Base-by-base conservation (phyloP, 495 filamentous ascomycete species). In the Lentithecium fluviatile region DNA sequence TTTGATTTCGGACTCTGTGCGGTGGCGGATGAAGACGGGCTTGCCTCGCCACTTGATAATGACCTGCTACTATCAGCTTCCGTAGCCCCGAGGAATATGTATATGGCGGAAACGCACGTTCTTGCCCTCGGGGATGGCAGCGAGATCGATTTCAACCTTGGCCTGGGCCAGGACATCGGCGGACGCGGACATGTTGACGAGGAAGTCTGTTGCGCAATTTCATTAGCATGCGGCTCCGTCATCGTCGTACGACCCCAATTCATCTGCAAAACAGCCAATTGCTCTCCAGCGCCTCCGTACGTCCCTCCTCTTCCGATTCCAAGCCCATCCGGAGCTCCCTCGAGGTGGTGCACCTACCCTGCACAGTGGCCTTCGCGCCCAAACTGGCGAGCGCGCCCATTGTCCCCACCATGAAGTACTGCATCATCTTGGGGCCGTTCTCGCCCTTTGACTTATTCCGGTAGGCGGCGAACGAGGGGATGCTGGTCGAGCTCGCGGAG, bases 41-140 rank as follows among this genome's bases (percentile, higher is more conserved):
- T 99, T 99, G 73, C 95, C 95, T 79, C 95, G 88, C 95, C 95
- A 99, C 83, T 99, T 99, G 83, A 99, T 93, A 77, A 97, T 95
- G 75, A 97, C 88, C 90, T 95, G 68, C 58, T 8, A 54, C 57
- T 36, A 53, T 70, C 21, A 67, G 67, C 65, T 50, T 55, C 38
- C 42, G 10, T 24, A n/a, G 26, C 23, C 19, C 55, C 40, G 13
- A 45, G 24, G 56, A 4, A 24, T 21, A 12, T 40, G 23, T 7
- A 43, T 23, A 40, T 24, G 25, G n/a, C 8, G 7, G 48, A 2
- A 13, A 38, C 88, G 69, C 83, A 94, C 94, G 79, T 99, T 99
- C 88, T 97, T 99, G 83, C 95, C 94, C 82, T 97, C 93, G 40
- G 95, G 94, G 71, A 99, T 97, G 51, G 88, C 73, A 67, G 80